phyloP scores from a whole-genome alignment of 2,329 filamentous ascomycete species.

The Fonsecaea erecta region DNA sequence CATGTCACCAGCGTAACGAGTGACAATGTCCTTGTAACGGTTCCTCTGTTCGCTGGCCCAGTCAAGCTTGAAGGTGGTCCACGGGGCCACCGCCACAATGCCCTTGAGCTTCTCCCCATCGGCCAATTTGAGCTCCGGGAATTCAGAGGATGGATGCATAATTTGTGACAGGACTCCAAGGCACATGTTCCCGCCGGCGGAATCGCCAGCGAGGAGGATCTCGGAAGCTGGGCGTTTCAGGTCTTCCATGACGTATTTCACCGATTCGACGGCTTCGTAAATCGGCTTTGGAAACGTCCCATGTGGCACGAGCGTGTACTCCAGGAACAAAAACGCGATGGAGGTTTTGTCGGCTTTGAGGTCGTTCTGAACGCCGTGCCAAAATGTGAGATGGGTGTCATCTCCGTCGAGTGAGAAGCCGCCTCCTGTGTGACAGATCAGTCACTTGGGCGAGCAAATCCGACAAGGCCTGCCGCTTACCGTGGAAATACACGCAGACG shows the following conservation, averaged over 20 bases:
- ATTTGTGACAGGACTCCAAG: constrained; percentile 34
- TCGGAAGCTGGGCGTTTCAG: constrained; percentile 42
- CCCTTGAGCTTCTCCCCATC: constrained; percentile 48
- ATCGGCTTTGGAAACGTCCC: constrained; percentile 52
- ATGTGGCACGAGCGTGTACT: constrained; percentile 61
- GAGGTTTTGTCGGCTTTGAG: constrained; percentile 46
- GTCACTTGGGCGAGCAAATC: not conserved
- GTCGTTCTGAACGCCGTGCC: constrained; percentile 28
- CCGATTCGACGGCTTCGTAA: constrained; percentile 47
- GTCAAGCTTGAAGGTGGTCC: constrained; percentile 57
- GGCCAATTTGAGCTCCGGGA: constrained; percentile 41
- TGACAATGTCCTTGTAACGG: constrained; percentile 32
- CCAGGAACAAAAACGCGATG: constrained; percentile 58
- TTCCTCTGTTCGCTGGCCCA: constrained; percentile 27
- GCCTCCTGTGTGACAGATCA: constrained; percentile 27
- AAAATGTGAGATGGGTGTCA: constrained; percentile 35
- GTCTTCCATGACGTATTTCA: constrained; percentile 47
- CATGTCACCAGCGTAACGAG: constrained; percentile 7
- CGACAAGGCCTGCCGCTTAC: constrained; percentile 11
- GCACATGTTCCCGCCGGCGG: constrained; percentile 51
- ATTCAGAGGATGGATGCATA: constrained; percentile 59
- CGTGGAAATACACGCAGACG: constrained; percentile 36
- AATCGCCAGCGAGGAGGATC: constrained; percentile 51
- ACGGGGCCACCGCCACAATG: constrained; percentile 62
- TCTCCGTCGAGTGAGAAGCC: constrained; percentile 36